Evolutionary conservation across 768 basidiomycete genomes (phyloP), one percentile per base, ranked within the genome.

Genomic region (Lactarius tabidus): DNA sequence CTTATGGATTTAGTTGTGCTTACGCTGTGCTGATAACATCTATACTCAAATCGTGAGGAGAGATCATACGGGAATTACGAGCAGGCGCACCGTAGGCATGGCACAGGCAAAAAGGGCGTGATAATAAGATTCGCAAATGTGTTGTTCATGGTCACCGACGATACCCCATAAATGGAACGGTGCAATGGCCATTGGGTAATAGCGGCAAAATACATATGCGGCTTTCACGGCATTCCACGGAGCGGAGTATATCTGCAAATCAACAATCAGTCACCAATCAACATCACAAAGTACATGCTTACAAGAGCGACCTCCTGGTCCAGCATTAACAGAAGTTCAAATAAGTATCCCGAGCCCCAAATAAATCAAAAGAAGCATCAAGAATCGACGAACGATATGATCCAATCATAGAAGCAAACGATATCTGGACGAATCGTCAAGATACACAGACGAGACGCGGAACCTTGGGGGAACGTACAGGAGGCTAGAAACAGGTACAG

Each of bases 391-490:
- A 28, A 70, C 69, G 63, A 60, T 29, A 62, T 64, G 23, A 70
- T 39, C 69, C 69, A 70, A 54, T 70, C 69, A 63, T 70, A 70
- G 41, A 70, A 56, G n/a, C 64, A 56, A 31, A 70, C 14, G 12
- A 52, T 41, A 14, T 69, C 69, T 70, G 38, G 8, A 18, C 3
- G 1, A 35, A 57, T 59, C 9, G 48, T 52, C 28, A 58, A 36
- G 14, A 17, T 2, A 17, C 38, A 36, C 41, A 6, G 9, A 6
- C 3, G 36, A 2, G 15, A 45, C 1, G 12, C 7, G 10, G 2
- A 52, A 7, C 52, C 23, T 26, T 38, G 39, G 17, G 48, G 52
- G 35, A 31, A 60, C 65, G 29, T 59, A 68, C 60, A 59, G 20
- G 62, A 33, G 43, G 67, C 57, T 62, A 29, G 31, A 62, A 39